Percentiles rank a stretch among this genome's conserved stretches.
Evolutionary conservation across 495 filamentous ascomycete species (phyloP).

Genomic region (Mycothermus thermophilus): DNA sequence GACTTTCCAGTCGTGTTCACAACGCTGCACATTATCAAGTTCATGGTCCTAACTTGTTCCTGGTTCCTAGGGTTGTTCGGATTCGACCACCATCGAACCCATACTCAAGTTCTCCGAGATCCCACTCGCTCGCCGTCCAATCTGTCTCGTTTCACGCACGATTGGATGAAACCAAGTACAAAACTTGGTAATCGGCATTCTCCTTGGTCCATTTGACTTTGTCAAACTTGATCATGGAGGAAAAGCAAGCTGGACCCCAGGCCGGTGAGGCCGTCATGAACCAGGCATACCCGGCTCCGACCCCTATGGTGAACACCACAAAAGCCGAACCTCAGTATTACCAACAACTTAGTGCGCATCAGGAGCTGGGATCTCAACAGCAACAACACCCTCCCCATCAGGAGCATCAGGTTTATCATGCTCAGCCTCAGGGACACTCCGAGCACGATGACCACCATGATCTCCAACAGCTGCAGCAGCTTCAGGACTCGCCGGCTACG

Average conservation of each 20-base stretch:
- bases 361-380: slow-evolving; percentile 14
- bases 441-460: slow-evolving; percentile 15
- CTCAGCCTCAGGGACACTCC: slow-evolving; percentile 10
- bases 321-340: slow-evolving; percentile 20
- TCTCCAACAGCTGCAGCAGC: slow-evolving; percentile 15
- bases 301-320: slow-evolving; percentile 14
- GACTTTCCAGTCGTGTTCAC: too few species aligned
- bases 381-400: slow-evolving; percentile 7
- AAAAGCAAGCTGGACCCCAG: slow-evolving; percentile 10
- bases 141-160: too few species aligned
- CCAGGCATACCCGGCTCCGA: slow-evolving; percentile 18
- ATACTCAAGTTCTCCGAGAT: too few species aligned
- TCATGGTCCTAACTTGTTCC: too few species aligned
- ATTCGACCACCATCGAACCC: too few species aligned
- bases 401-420: slow-evolving; percentile 7
- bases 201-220: too few species aligned
- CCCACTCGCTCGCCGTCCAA: too few species aligned
- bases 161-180: too few species aligned
- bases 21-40: too few species aligned
- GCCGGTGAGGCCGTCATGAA: slow-evolving; percentile 14
- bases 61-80: too few species aligned
- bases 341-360: slow-evolving; percentile 12
- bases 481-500: slow-evolving; percentile 17
- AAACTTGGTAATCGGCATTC: too few species aligned
- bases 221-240: too few species aligned